These are phyloP conservation scores for Penicillium sp. DNA, from an alignment of 2,329 filamentous ascomycete genomes.

Conservation along the genomic window DNA sequence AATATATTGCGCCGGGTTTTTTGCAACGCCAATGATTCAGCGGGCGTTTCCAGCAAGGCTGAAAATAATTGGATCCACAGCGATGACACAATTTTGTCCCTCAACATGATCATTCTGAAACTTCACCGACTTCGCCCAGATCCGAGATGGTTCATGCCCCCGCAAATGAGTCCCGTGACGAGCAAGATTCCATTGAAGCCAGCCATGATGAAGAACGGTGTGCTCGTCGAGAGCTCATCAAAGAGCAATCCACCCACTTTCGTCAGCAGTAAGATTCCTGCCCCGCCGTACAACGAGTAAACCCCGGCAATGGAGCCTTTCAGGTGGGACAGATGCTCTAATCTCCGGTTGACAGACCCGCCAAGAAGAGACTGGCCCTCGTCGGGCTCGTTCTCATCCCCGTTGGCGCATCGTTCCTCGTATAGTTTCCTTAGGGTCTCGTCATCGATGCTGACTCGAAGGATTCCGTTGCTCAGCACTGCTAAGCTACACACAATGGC, in stretches of 20 bases:
- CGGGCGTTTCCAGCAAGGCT: neutral
- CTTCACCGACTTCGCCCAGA: slow-evolving; percentile 9
- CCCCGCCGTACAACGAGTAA: slow-evolving; percentile 87
- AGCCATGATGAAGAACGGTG: slow-evolving; percentile 95
- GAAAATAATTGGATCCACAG: neutral
- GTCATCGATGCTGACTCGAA: slow-evolving; percentile 45
- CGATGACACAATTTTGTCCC: neutral
- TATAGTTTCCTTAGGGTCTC: slow-evolving; percentile 18
- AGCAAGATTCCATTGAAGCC: slow-evolving; percentile 77
- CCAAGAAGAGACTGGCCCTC: slow-evolving; percentile 36
- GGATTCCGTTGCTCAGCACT: slow-evolving; percentile 77
- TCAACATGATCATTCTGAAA: neutral
- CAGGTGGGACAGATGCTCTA: slow-evolving; percentile 55
- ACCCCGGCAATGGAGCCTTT: slow-evolving; percentile 95
- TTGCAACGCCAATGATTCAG: neutral
- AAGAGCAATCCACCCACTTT: slow-evolving; percentile 89
- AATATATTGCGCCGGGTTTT: neutral
- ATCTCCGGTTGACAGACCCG: slow-evolving; percentile 21
- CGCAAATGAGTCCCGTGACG: slow-evolving; percentile 32
- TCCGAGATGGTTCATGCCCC: slow-evolving; percentile 24
- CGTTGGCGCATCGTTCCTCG: slow-evolving; percentile 9
- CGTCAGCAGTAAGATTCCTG: slow-evolving; percentile 85
- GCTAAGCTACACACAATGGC: slow-evolving; percentile 96
- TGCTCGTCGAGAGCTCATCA: slow-evolving; percentile 70
- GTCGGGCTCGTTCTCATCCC: slow-evolving; percentile 12